Evolutionary conservation across 2,329 filamentous ascomycete genomes (phyloP).

Genomic region (Ceratocystis papillata): DNA sequence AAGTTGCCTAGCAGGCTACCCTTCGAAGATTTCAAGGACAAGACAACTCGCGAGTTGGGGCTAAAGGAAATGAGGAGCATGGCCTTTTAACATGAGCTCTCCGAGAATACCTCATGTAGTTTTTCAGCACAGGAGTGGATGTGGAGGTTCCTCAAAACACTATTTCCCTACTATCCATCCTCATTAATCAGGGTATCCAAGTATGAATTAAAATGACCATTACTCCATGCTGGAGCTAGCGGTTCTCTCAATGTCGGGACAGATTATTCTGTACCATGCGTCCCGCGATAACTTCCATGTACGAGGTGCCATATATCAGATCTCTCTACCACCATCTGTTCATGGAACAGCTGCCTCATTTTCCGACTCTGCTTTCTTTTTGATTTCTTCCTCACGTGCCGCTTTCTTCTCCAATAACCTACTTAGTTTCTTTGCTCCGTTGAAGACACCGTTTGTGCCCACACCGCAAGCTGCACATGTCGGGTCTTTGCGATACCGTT

Average conservation of each 20-base stretch:
- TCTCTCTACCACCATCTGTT: no score
- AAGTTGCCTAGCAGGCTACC: not conserved
- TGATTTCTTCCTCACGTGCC: slow-evolving; percentile 46
- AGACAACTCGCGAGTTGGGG: not conserved
- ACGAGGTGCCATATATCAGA: no score
- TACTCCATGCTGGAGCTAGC: no score
- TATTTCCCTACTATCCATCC: no score
- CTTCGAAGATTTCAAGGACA: not conserved
- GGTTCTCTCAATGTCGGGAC: no score
- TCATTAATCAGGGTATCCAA: no score
- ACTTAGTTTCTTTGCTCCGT: slow-evolving; percentile 70
- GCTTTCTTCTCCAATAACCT: slow-evolving; percentile 67
- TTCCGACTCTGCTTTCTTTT: slow-evolving; percentile 41
- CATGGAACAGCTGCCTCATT: not conserved
- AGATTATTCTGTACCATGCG: no score
- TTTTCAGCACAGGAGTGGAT: not conserved
- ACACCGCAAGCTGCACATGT: slow-evolving; percentile 75
- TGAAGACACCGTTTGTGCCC: slow-evolving; percentile 83
- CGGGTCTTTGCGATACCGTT: slow-evolving; percentile 76
- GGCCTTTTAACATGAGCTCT: not conserved
- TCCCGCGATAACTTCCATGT: no score
- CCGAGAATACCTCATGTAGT: not conserved
- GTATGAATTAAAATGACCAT: no score
- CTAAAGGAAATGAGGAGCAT: not conserved
- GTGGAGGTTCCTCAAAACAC: no score